Evolutionary conservation across 2,329 filamentous ascomycete genomes (phyloP).

Genomic region (Blumeria graminis): DNA sequence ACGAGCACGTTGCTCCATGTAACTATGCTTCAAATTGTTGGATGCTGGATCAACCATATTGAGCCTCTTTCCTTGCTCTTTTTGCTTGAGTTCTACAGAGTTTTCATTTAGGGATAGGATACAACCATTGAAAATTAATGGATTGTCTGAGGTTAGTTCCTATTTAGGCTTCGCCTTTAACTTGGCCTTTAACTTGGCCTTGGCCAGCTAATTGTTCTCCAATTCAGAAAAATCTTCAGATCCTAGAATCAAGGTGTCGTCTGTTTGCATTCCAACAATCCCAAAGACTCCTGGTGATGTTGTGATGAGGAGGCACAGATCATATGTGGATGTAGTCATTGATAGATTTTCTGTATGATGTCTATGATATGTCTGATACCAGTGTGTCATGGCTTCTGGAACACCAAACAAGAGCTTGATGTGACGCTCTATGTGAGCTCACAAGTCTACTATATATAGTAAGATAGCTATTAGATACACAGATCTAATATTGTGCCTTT

Average conservation of each 20-base stretch:
- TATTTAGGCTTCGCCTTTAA: not conserved
- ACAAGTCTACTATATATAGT: too few species aligned
- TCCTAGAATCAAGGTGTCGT: not conserved
- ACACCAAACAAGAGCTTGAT: slow-evolving; percentile 1
- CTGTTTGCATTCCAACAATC: not conserved
- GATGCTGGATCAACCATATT: too few species aligned
- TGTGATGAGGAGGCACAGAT: not conserved
- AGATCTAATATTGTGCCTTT: too few species aligned
- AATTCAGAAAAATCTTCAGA: not conserved
- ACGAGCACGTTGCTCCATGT: not conserved
- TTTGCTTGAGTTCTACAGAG: not conserved
- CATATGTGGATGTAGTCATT: slow-evolving; percentile 1
- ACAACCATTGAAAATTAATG: slow-evolving; percentile 1
- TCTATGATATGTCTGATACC: not conserved
- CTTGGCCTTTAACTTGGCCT: not conserved
- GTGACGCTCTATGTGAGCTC: too few species aligned
- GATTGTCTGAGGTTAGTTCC: not conserved
- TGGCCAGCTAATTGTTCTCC: not conserved
- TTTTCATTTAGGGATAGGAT: not conserved
- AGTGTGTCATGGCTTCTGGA: slow-evolving; percentile 1
- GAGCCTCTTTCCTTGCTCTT: not conserved
- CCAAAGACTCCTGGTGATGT: slow-evolving; percentile 1
- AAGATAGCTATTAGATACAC: too few species aligned
- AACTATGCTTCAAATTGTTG: not conserved
- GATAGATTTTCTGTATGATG: slow-evolving; percentile 1